Evolutionary conservation across 495 filamentous ascomycete genomes (phyloP).

Genomic region (Neurospora sp.): DNA sequence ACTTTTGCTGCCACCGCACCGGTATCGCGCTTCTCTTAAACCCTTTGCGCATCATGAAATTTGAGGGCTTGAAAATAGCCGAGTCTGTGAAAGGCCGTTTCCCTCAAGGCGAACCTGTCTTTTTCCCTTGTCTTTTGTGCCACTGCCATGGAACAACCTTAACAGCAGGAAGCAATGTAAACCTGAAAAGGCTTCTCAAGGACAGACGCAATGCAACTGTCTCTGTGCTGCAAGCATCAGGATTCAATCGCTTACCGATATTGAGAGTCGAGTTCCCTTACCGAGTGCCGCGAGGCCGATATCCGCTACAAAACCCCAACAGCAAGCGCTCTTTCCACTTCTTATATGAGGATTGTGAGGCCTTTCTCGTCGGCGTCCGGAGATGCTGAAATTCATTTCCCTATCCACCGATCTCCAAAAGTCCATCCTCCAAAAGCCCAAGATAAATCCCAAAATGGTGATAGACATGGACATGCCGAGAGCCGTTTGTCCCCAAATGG

Average conservation of each 20-base stretch:
- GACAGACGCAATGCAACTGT: neutral
- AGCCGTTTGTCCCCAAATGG: neutral
- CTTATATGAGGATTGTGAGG: neutral
- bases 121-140: neutral
- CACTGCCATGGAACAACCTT: neutral
- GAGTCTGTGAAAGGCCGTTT: neutral
- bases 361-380: neutral
- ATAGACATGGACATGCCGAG: neutral
- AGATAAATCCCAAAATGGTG: neutral
- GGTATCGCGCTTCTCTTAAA: neutral
- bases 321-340: neutral
- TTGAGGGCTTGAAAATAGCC: neutral
- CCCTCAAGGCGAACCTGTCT: neutral
- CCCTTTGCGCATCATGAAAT: neutral
- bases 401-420: neutral
- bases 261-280: neutral
- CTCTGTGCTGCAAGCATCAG: neutral
- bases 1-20: neutral
- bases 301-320: neutral
- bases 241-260: neutral
- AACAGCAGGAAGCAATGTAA: neutral
- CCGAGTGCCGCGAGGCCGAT: neutral
- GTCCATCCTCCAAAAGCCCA: neutral
- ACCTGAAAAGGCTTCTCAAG: neutral
- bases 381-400: neutral